These are phyloP conservation scores for Heliamphora exappendiculata DNA, from an alignment of 148 eudicot genomes.

Conservation along the genomic window DNA sequence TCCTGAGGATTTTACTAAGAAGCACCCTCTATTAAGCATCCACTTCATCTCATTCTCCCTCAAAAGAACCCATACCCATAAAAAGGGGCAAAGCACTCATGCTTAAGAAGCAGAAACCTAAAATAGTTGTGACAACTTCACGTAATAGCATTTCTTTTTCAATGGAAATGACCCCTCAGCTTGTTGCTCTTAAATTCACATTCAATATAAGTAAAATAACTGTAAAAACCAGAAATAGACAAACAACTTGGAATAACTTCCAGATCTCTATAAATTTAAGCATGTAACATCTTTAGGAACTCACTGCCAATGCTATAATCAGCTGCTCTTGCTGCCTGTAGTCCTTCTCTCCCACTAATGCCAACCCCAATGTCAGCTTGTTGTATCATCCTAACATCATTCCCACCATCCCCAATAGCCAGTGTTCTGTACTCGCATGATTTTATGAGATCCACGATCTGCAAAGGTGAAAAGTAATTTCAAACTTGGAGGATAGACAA, in stretches of 20 bases:
- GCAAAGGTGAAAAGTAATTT: conserved; percentile 12
- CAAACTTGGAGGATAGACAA: background rate
- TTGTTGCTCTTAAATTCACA: conserved; percentile 4
- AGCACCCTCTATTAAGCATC: background rate
- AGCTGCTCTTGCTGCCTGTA: conserved; percentile 99
- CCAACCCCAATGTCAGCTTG: conserved; percentile 99
- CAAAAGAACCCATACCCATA: too few species aligned
- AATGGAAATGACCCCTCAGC: too few species aligned
- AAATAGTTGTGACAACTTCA: too few species aligned
- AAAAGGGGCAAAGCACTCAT: too few species aligned
- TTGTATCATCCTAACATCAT: conserved; percentile 99
- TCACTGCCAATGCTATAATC: conserved; percentile 98
- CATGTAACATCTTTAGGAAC: conserved; percentile 13
- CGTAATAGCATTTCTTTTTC: too few species aligned
- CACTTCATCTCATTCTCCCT: background rate
- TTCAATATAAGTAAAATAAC: background rate
- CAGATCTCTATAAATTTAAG: background rate
- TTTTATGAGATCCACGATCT: conserved; percentile 91
- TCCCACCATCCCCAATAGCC: conserved; percentile 99
- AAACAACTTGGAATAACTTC: background rate
- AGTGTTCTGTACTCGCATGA: conserved; percentile 85
- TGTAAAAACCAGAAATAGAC: background rate
- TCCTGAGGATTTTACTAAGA: background rate
- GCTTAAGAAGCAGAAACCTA: too few species aligned
- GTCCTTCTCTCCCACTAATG: conserved; percentile 97